Base-by-base conservation (phyloP, 1,284 basidiomycete species). In the Heterobasidion parviporum region DNA sequence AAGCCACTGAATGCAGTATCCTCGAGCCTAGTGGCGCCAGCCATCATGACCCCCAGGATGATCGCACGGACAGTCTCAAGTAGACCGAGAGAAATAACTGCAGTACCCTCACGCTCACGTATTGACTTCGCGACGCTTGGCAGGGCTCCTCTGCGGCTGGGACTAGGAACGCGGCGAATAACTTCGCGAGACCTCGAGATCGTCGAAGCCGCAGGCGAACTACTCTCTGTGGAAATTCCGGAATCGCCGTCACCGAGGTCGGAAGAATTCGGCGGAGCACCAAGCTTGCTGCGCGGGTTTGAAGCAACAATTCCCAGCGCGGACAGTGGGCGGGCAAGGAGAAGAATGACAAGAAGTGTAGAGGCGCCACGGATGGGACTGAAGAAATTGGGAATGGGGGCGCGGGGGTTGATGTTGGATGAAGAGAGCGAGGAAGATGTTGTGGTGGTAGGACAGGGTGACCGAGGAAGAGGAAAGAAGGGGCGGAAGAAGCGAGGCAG, bases 261-360 rank as follows among this genome's bases (percentile, higher is more conserved):
- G 46, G 46, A 48, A 10, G 46, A 48, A 48, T 48, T 48, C 18
- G 46, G 46, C 6, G 74, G 82, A 26, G 81, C 81, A 6, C 77
- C 78, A 35, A 78, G 87, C 64, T 75, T 97, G 33, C 74, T 94
- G 45, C 82, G 87, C 47, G 94, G 94, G 0, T 97, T 96, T 70
- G 87, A 90, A 62, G 94, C 94, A 34, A 96, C 94, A 2, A 89
- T 95, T 52, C 94, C 94, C 8, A 91, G 87, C 64, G 83, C 92
- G 34, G 87, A 93, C 64, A 79, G 85, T 63, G 79, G 89, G 54
- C 85, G 89, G 57, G 76, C 82, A 16, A 76, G 92, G 58, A 72
- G 94, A 57, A 71, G 92, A 54, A 84, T 90, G 68, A 82, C 89
- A 66, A 77, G 94, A 56, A 91, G 89, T 63, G 80, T 95, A 12